Evolutionary conservation across 805 yeast genomes (phyloP), one percentile per base, ranked within the genome.

Genomic region (Saturnispora quitensis): DNA sequence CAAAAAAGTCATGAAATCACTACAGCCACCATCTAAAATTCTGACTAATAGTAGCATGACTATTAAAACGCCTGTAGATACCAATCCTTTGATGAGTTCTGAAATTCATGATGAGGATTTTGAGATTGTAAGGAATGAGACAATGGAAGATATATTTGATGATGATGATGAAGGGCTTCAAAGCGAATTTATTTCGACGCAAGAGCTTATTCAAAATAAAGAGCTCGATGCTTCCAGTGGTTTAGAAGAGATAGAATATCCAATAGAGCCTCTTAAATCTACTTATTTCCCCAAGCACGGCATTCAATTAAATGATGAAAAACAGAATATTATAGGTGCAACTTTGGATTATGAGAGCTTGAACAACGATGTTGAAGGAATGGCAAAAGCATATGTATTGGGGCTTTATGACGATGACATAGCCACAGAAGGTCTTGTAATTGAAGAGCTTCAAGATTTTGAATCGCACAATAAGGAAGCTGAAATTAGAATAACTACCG

Each of bases 341-440:
- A 53, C 64, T 0, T 55, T 73, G 8, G 82, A 79, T 54, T 76
- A 70, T 56, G 62, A 60, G 9, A 57, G 70, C 2, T 53, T 77
- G 28, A 73, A 72, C 24, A 69, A 69, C 18, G 76, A 79, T 57
- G 52, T 76, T 56, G 84, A 80, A 47, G 72, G 76, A 3, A 76
- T 81, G 82, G 84, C 79, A 0, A 71, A 73, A 48, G 85, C 84
- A 0, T 82, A 82, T 56, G 67, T 72, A n/a, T 57, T 72, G 22
- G 87, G 86, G 1, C 62, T 76, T 56, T 81, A 78, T 58, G 85
- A 81, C 58, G 86, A 79, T 54, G 86, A 82, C 56, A 64, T 77
- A 9, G 72, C 68, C 24, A 76, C 80, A 0, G 73, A 74, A 47
- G 86, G 86, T 0, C 76, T 77, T 13, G 74, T 82, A 0, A 74